Percentiles rank a stretch among this genome's conserved stretches.
Evolutionary conservation across 495 filamentous ascomycete species (phyloP).

Genomic region (Aspergillus olivimuriae): DNA sequence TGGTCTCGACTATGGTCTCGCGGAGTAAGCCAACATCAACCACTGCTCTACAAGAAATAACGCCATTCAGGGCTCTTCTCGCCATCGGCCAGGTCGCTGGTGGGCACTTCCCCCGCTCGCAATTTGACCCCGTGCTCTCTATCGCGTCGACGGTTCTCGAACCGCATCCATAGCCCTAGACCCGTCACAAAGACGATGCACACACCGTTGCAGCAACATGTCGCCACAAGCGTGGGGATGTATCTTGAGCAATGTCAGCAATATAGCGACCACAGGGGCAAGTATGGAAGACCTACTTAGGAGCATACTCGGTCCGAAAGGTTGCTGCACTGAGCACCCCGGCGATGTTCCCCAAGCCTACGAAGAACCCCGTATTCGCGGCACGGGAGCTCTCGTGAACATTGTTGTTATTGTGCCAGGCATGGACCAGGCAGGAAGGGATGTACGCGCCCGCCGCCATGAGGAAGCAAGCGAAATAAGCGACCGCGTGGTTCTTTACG

Average conservation of each 20-base stretch:
- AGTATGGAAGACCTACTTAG: constrained; percentile 37
- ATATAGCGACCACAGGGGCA: background rate
- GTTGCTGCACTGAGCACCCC: constrained; percentile 64
- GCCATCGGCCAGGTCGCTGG: constrained; percentile 54
- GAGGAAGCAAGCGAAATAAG: constrained; percentile 68
- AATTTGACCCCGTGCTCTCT: constrained; percentile 48
- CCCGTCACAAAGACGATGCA: constrained; percentile 50
- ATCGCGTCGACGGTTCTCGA: constrained; percentile 59
- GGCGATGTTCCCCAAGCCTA: constrained; percentile 65
- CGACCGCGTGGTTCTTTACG: constrained; percentile 46
- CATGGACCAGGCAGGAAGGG: constrained; percentile 35
- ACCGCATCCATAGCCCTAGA: constrained; percentile 58
- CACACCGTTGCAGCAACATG: constrained; percentile 60
- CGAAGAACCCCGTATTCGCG: constrained; percentile 36
- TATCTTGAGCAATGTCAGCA: constrained; percentile 24
- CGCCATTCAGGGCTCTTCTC: constrained; percentile 53
- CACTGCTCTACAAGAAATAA: constrained; percentile 45
- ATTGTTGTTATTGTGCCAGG: constrained; percentile 70
- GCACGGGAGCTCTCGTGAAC: constrained; percentile 55
- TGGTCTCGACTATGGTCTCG: background rate
- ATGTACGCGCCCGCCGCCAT: constrained; percentile 56
- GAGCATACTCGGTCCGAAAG: constrained; percentile 59
- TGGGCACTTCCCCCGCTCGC: constrained; percentile 53
- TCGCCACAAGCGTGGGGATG: constrained; percentile 60
- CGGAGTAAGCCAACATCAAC: background rate